Percentiles rank a stretch among this genome's conserved stretches.
Conservation (phyloP, 495 filamentous ascomycete species). For the Lophiostoma macrostomum region DNA sequence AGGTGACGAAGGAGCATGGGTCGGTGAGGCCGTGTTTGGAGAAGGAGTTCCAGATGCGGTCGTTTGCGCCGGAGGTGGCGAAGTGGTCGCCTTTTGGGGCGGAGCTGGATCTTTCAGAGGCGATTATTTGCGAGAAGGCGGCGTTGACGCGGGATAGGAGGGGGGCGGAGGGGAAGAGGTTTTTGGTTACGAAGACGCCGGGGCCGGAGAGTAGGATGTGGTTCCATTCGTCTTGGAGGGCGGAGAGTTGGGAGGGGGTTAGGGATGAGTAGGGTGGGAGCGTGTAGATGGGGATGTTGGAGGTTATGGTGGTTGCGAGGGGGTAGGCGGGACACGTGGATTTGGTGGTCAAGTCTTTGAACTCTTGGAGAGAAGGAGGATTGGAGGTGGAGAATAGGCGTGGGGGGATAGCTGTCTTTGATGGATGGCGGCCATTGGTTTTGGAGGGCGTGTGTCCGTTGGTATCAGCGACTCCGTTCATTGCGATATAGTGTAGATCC, state of each 20-base stretch:
- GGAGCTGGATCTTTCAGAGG: conserved; percentile 34
- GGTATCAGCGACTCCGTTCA: no score
- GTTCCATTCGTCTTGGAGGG: conserved; percentile 56
- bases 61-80: conserved; percentile 47
- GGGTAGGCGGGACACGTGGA: conserved; percentile 44
- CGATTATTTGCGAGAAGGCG: conserved; percentile 49
- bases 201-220: conserved; percentile 52
- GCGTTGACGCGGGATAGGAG: conserved; percentile 44
- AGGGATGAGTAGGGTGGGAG: conserved; percentile 36
- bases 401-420: no score
- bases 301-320: conserved; percentile 41
- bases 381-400: conserved; percentile 29
- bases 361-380: conserved; percentile 34
- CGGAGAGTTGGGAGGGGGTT: conserved; percentile 23
- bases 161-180: conserved; percentile 42
- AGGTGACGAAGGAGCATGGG: conserved; percentile 47
- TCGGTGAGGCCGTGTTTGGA: conserved; percentile 51
- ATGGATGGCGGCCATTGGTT: no score
- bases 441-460: no score
- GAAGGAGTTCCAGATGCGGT: conserved; percentile 60
- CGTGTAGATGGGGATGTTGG: conserved; percentile 55
- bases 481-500: no score
- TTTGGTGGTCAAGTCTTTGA: conserved; percentile 47
- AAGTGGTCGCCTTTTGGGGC: conserved; percentile 54
- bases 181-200: conserved; percentile 51